phyloP scores from a whole-genome alignment of 2,329 filamentous ascomycete species.

The Sordariomycetes sp. region DNA sequence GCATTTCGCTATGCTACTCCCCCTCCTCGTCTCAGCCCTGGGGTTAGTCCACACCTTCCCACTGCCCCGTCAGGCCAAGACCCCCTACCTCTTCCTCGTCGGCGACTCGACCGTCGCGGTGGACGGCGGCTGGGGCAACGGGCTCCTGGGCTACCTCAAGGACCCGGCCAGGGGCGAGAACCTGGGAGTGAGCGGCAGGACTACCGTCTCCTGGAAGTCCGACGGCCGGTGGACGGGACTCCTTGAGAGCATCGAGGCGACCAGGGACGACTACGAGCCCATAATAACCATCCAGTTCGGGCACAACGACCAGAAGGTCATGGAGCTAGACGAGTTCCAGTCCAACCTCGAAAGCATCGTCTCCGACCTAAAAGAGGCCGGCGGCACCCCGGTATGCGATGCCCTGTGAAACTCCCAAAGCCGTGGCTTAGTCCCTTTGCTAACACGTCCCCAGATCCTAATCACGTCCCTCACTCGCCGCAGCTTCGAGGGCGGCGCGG shows the following conservation, averaged over 20 bases:
- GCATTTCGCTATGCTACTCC: neutral
- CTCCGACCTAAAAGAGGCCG: conserved; percentile 27
- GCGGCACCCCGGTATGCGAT: conserved; percentile 28
- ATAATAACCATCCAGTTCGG: conserved; percentile 37
- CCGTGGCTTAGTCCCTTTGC: no score
- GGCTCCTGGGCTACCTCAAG: conserved; percentile 39
- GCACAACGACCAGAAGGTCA: conserved; percentile 49
- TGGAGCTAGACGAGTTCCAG: conserved; percentile 35
- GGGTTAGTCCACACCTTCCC: neutral
- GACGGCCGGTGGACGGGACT: conserved; percentile 42
- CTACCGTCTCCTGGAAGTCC: conserved; percentile 41
- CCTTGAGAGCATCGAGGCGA: conserved; percentile 26
- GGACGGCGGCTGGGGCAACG: conserved; percentile 47
- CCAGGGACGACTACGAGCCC: conserved; percentile 20
- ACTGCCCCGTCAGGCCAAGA: conserved; percentile 7
- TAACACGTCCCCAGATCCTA: conserved; percentile 23
- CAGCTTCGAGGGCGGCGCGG: conserved; percentile 17
- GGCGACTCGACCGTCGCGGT: conserved; percentile 38
- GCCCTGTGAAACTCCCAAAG: neutral
- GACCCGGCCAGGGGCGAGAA: conserved; percentile 40
- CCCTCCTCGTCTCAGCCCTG: neutral
- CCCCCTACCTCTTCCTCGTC: conserved; percentile 34
- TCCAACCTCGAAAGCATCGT: conserved; percentile 37
- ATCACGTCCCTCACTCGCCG: conserved; percentile 45
- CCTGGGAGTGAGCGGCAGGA: conserved; percentile 43